Base-by-base conservation (phyloP, 257 asterid genomes). In the Mentha longifolia region DNA sequence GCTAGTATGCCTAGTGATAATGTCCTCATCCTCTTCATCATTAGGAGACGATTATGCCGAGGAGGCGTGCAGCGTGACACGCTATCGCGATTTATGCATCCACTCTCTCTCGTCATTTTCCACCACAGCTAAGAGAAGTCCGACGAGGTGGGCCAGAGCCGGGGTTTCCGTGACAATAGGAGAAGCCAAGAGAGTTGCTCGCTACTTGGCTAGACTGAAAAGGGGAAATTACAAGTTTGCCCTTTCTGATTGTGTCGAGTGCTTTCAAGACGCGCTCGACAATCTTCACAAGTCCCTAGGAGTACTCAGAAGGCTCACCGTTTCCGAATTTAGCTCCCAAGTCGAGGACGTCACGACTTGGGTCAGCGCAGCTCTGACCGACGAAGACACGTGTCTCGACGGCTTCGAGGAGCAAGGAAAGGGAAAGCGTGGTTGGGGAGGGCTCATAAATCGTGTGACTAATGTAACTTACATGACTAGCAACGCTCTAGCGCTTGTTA, bases 301-400 rank as follows among this genome's bases (percentile, higher is more conserved):
- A 0, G 87, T 86, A 30, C 86, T 92, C 1, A 73, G 96, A 63
- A 74, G 70, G 55, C 84, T 89, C 0, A 80, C 75, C 17, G 65
- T 47, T 9, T 59, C 57, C 54, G 77, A 68, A 14, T 90, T 88
- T 2, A 10, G 47, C 39, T 54, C 84, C 3, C 91, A 90, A 63
- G 56, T 90, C 69, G 96, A 64, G 20, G 96, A 89, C 14, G 87
- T 84, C 33, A 77, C 64, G 3, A 87, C 96, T 3, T 91, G 97
- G 97, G 70, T 90, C 9, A 90, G 96, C 42, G 84, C 89, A 13
- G 92, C 97, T 42, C 87, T 88, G 0, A 90, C 92, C 0, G 87
- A 90, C 62, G 96, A 85, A 46, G 89, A 85, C 20, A 88, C 96
- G 28, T 90, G 97, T 47, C 39, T 83, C 63, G 95, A 89, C 17